phyloP scores from a whole-genome alignment of 2,329 filamentous ascomycete genomes.

The Cladosporium sp. region DNA sequence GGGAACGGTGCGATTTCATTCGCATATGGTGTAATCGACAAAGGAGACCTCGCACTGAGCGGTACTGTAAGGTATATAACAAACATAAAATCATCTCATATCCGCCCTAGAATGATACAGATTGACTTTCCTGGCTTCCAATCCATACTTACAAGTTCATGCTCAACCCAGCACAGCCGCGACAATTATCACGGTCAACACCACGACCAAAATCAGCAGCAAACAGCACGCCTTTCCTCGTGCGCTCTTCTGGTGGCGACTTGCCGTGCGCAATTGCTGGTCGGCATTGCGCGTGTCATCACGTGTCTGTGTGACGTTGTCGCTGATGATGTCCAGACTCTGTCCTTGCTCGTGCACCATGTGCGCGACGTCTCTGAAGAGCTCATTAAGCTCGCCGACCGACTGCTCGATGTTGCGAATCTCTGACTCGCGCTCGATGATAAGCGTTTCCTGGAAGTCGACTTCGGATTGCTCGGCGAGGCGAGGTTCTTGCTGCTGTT shows the following conservation, averaged over 20 bases:
- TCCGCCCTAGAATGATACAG: background rate
- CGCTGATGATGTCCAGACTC: slow-evolving; percentile 79
- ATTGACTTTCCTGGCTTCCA: background rate
- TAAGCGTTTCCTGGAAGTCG: slow-evolving; percentile 93
- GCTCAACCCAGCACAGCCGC: slow-evolving; percentile 74
- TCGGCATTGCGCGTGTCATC: slow-evolving; percentile 84
- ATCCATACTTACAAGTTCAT: background rate
- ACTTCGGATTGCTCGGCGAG: slow-evolving; percentile 91
- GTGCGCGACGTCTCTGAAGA: slow-evolving; percentile 97
- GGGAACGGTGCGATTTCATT: background rate
- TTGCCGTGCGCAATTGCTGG: slow-evolving; percentile 79
- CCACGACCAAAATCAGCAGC: slow-evolving; percentile 82
- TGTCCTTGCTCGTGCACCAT: slow-evolving; percentile 95
- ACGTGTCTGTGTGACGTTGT: slow-evolving; percentile 81
- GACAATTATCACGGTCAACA: slow-evolving; percentile 84
- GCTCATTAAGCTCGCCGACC: slow-evolving; percentile 90
- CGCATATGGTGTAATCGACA: background rate
- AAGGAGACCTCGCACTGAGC: background rate
- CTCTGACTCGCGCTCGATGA: slow-evolving; percentile 93
- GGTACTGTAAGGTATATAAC: slow-evolving; percentile 8
- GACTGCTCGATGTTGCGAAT: slow-evolving; percentile 97
- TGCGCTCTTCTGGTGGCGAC: slow-evolving; percentile 91
- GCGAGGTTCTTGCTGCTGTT: slow-evolving; percentile 69
- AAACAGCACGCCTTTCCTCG: slow-evolving; percentile 93
- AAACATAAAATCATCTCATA: slow-evolving; percentile 3